Base-by-base conservation (phyloP, 108 stramenopile genomes). In the Skeletonema marinoi region DNA sequence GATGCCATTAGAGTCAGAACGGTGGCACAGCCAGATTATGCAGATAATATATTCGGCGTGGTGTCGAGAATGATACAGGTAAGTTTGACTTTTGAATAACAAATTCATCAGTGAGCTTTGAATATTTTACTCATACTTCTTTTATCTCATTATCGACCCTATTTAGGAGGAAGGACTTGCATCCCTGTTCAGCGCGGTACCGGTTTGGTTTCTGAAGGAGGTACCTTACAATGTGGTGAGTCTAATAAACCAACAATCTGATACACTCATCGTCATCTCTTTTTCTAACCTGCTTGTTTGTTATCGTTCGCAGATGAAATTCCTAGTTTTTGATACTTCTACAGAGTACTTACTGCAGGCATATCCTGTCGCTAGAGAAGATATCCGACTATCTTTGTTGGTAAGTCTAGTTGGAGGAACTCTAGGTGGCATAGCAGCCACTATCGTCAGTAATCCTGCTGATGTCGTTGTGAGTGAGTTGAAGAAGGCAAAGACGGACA, bases 381-480 rank as follows among this genome's bases (percentile, higher is more conserved):
- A 93, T 69, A 79, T 93, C 39, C 84, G 86, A 41, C 70, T 90
- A 50, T 88, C 85, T 13, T 87, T 93, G 29, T 48, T 79, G 14
- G 89, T 93, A 2, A 89, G 88, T 60, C 71, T 93, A 50, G 75
- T 83, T 10, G 86, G 89, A 14, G 92, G 92, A 14, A 87, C 82
- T 25, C 67, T 86, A 11, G 92, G 88, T 31, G 92, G 92, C 4
- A 81, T 90, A 14, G 74, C 74, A 4, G 92, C 92, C 14, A 83
- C 92, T 0, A 61, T 90, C 35, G 86, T 90, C 2, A 87, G 86
- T 38, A 90, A 93, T 59, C 92, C 92, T 9, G 89, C 84, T 0
- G 92, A 93, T 77, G 85, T 76, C 10, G 87, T 88, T 16, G 88
- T 93, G 25, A 82, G 76, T 46, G 89, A 90, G 58, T 80, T 93